Percentiles rank a stretch among this genome's conserved stretches.
Evolutionary conservation across 148 eudicot genomes (phyloP).

Genomic region (Fagopyrum tataricum): DNA sequence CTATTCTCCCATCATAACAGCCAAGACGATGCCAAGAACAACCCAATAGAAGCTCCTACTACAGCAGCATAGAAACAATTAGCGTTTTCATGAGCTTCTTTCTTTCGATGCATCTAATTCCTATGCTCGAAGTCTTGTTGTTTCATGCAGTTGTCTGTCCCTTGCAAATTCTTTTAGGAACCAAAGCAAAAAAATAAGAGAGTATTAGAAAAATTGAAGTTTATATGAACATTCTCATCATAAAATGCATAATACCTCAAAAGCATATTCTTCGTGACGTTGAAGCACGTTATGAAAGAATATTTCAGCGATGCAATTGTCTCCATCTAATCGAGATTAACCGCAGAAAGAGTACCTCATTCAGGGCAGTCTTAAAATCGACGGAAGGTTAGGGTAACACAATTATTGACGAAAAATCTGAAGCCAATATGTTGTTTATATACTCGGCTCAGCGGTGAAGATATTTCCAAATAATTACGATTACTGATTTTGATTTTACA

Average conservation of each 20-base stretch:
- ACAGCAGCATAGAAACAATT: constrained; percentile 69
- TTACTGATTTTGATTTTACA: too few relatives aligned
- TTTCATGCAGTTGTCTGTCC: constrained; percentile 55
- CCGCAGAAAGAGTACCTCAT: too few relatives aligned
- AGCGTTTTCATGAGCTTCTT: constrained; percentile 47
- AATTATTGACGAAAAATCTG: too few relatives aligned
- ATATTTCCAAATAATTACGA: too few relatives aligned
- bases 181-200: neutral
- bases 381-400: too few relatives aligned
- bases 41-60: constrained; percentile 87
- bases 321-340: too few relatives aligned
- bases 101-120: constrained; percentile 43
- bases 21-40: constrained; percentile 82
- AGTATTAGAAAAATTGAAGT: neutral
- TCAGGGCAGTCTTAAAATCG: too few relatives aligned
- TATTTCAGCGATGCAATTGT: too few relatives aligned
- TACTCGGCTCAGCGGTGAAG: too few relatives aligned
- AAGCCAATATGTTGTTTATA: too few relatives aligned
- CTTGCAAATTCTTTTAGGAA: constrained; percentile 56
- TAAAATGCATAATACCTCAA: constrained; percentile 54
- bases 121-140: constrained; percentile 46
- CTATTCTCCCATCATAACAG: too few relatives aligned
- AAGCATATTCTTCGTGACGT: constrained; percentile 63
- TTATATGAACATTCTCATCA: too few relatives aligned
- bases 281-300: constrained; percentile 65